Evolutionary conservation across 331 rosid genomes (phyloP).

Genomic region (Pyracantha coccinea): DNA sequence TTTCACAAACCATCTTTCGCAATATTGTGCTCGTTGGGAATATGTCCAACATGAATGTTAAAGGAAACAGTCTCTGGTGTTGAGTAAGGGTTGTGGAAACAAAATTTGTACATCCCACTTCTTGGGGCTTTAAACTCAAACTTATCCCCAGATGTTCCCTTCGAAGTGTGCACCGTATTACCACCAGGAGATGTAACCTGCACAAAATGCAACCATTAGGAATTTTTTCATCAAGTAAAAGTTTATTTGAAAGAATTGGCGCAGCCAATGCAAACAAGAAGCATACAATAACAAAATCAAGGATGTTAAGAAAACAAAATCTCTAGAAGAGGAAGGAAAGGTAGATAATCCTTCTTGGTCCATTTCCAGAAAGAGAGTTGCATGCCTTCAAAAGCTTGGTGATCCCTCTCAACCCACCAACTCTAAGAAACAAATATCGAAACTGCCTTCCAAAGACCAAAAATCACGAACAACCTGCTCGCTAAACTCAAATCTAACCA

Average conservation of each 20-base stretch:
- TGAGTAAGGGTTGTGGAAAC: constrained; percentile 90
- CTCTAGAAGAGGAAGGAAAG: not conserved
- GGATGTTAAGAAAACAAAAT: not conserved
- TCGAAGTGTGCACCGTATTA: constrained; percentile 47
- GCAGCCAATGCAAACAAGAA: not conserved
- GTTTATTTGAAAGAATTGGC: not conserved
- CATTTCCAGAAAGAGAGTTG: not conserved
- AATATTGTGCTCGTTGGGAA: constrained; percentile 82
- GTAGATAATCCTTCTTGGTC: not conserved
- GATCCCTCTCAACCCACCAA: not conserved
- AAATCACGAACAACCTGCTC: not conserved
- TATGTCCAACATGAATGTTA: constrained; percentile 94
- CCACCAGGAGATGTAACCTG: constrained; percentile 87
- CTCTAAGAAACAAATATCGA: not conserved
- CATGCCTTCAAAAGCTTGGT: not conserved
- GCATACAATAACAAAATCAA: not conserved
- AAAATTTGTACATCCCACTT: constrained; percentile 89
- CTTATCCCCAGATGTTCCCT: constrained; percentile 94
- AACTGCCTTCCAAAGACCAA: not conserved
- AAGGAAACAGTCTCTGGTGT: constrained; percentile 98
- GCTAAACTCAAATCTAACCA: not conserved
- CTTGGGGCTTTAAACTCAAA: constrained; percentile 81
- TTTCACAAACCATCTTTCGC: constrained; percentile 81
- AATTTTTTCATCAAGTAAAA: not conserved
- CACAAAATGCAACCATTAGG: constrained; percentile 17